Evolutionary conservation across 176 grass and related monocot species (phyloP).

Genomic region (Thalia dealbata): DNA sequence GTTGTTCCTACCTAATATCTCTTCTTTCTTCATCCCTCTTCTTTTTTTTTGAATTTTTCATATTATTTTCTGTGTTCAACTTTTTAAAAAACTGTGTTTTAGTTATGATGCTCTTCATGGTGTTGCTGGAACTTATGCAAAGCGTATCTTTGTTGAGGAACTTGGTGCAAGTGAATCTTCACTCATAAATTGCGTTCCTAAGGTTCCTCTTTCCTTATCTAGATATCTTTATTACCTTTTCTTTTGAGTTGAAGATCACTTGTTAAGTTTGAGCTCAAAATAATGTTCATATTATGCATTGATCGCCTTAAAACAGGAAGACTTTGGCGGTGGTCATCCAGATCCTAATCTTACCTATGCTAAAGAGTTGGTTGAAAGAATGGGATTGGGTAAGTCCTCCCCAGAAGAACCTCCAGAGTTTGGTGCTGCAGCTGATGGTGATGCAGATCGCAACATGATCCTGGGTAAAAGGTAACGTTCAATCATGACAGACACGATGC

Average conservation of each 20-base stretch:
- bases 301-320: conserved; percentile 56
- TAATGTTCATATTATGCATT: neutral
- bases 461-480: conserved; percentile 83
- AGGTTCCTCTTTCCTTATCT: conserved; percentile 24
- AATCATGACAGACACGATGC: neutral
- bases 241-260: neutral
- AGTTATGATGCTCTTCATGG: conserved; percentile 97
- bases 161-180: conserved; percentile 86
- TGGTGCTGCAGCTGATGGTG: conserved; percentile 94
- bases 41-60: neutral
- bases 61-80: conserved; percentile 16
- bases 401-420: conserved; percentile 71
- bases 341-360: conserved; percentile 98
- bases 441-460: conserved; percentile 99
- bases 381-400: conserved; percentile 73
- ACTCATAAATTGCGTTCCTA: conserved; percentile 83
- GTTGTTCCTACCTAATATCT: conserved; percentile 8
- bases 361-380: conserved; percentile 87
- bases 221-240: neutral
- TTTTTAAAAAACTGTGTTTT: conserved; percentile 22
- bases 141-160: conserved; percentile 90
- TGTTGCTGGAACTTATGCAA: conserved; percentile 89
- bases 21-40: neutral
- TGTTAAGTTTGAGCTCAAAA: neutral
- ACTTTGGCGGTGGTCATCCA: conserved; percentile 94